Evolutionary conservation across 768 basidiomycete species (phyloP).

Genomic region (Fomitopsis serialis): DNA sequence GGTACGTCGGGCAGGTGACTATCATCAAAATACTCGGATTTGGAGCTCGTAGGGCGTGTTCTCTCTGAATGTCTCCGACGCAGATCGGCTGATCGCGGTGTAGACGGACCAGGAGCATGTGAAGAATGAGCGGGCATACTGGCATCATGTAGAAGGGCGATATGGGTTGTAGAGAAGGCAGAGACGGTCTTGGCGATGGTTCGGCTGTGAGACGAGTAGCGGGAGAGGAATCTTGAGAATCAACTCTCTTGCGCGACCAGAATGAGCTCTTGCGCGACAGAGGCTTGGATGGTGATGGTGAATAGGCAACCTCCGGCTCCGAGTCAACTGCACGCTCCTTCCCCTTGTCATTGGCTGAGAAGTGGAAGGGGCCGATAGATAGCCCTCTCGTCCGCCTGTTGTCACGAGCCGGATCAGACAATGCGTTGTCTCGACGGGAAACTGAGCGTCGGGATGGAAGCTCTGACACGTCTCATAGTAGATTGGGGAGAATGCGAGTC

Average conservation of each 20-base stretch:
- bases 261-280: slow-evolving; percentile 60
- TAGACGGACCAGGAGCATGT: slow-evolving; percentile 15
- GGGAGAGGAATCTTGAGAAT: slow-evolving; percentile 21
- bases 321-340: slow-evolving; percentile 38
- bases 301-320: slow-evolving; percentile 17
- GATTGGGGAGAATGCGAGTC: slow-evolving; percentile 12
- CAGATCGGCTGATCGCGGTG: slow-evolving; percentile 25
- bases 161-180: slow-evolving; percentile 36
- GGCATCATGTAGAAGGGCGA: slow-evolving; percentile 38
- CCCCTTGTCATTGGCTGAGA: slow-evolving; percentile 36
- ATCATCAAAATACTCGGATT: slow-evolving; percentile 7
- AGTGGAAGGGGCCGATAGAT: slow-evolving; percentile 47
- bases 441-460: slow-evolving; percentile 35
- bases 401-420: slow-evolving; percentile 15
- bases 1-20: slow-evolving; percentile 6
- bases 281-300: slow-evolving; percentile 30
- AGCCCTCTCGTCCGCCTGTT: slow-evolving; percentile 43
- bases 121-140: slow-evolving; percentile 10
- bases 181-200: slow-evolving; percentile 25
- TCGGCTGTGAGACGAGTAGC: slow-evolving; percentile 20
- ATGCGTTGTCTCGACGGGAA: slow-evolving; percentile 16
- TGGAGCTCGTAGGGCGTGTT: slow-evolving; percentile 10
- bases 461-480: slow-evolving; percentile 46
- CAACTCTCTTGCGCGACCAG: slow-evolving; percentile 50
- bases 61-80: slow-evolving; percentile 41